Evolutionary conservation across 2,329 filamentous ascomycete species (phyloP), one percentile per base, ranked within the genome.

Genomic region (Venturia oleaginea): DNA sequence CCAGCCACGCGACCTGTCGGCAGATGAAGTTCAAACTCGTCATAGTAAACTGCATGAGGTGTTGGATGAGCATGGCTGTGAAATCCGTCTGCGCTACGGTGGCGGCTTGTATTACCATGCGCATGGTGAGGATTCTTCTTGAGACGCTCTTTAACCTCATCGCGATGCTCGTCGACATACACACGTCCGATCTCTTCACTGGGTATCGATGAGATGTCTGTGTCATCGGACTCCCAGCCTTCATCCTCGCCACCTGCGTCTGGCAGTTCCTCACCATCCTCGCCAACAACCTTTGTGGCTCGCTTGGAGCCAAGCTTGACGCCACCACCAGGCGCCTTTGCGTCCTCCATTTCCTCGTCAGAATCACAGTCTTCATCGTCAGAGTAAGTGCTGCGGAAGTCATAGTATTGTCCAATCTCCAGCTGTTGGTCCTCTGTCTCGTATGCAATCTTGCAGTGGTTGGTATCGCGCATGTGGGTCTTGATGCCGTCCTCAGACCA

Each of bases 381-480:
- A 0, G 92, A 94, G 75, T 99, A 99, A 1, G 94, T 96, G 77
- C 90, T 90, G 68, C 90, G 85, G 82, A 99, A 99, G 73, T 99
- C 94, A 76, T 99, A 99, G 76, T 91, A 97, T 68, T 97, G 91
- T 65, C 94, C 94, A 71, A 99, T 91, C 64, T 95, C 91, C 37
- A 97, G 83, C 78, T 97, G 91, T 72, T 97, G 92, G 42, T 89
- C 88, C 73, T 97, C 91, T 0, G 87, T 88, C 62, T 88, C 86
- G 75, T 93, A 99, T 0, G 91, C 92, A 69, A 99, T 95, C 84
- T 92, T 96, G 83, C 93, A 97, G 77, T 99, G 94, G 0, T 91
- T 89, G 73, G 92, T 93, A 74, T 99, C 94, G 55, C 91, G 87
- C 94, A 99, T 99, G 75, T 99, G 94, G 0, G 92, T 97, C 73